These are phyloP conservation scores for Leucosporidium scottii DNA, from an alignment of 768 basidiomycete species.

Conservation along the genomic window DNA sequence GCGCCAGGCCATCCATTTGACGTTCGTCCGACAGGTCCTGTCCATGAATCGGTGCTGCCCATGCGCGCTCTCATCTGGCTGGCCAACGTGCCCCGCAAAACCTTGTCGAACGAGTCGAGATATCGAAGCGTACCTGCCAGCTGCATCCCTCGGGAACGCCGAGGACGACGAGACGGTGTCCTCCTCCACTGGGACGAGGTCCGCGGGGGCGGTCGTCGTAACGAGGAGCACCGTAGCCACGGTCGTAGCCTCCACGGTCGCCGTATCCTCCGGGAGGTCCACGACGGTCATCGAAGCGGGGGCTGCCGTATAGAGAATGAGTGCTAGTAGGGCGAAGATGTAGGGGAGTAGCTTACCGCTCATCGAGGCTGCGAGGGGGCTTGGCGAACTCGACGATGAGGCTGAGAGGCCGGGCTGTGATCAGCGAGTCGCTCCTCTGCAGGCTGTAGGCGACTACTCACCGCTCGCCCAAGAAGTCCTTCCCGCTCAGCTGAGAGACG, in stretches of 20 bases:
- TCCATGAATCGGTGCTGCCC: no score
- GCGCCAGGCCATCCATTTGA: no score
- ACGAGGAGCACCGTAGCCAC: constrained; percentile 46
- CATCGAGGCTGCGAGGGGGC: constrained; percentile 47
- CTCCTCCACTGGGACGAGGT: constrained; percentile 48
- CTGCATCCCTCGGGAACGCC: constrained; percentile 90
- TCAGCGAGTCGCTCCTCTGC: neutral
- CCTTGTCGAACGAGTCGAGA: no score
- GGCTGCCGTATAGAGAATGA: neutral
- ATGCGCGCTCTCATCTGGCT: no score
- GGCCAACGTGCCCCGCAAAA: no score
- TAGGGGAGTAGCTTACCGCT: constrained; percentile 9
- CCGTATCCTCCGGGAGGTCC: constrained; percentile 30
- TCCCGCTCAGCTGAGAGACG: constrained; percentile 70
- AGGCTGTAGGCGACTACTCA: constrained; percentile 39
- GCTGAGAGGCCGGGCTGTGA: constrained; percentile 45
- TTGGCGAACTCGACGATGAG: constrained; percentile 96
- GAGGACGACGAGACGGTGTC: constrained; percentile 59
- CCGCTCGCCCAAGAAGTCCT: constrained; percentile 82
- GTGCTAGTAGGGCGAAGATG: neutral
- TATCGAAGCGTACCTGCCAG: constrained; percentile 72
- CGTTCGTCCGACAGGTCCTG: no score
- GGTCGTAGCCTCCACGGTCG: constrained; percentile 54
- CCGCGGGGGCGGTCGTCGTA: constrained; percentile 63
- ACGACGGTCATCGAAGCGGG: constrained; percentile 50